phyloP scores from a whole-genome alignment of 2,329 filamentous ascomycete species.

The Gliomastix tumulicola region DNA sequence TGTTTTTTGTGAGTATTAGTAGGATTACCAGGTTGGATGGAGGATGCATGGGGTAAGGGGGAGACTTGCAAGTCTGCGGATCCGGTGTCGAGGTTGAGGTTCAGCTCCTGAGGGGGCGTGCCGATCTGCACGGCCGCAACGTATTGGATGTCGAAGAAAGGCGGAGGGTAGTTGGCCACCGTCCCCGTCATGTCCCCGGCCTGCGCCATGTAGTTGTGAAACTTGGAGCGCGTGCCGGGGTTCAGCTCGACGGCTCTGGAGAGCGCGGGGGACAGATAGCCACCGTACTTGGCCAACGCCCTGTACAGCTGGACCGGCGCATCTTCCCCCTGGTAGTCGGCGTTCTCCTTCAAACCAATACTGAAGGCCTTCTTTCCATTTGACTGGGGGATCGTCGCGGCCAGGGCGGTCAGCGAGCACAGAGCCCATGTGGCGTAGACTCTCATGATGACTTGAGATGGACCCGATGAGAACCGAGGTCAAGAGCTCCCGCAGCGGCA shows the following conservation, averaged over 20 bases:
- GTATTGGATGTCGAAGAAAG: constrained; percentile 46
- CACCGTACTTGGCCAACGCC: constrained; percentile 28
- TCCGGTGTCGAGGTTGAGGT: constrained; percentile 64
- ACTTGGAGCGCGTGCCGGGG: constrained; percentile 14
- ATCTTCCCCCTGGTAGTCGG: constrained; percentile 20
- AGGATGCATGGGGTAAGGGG: too few species aligned
- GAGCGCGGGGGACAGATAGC: constrained; percentile 17
- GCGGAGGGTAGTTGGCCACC: constrained; percentile 16
- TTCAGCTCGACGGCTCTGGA: constrained; percentile 13
- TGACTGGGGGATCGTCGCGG: too few species aligned
- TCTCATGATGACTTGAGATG: too few species aligned
- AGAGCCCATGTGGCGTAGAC: too few species aligned
- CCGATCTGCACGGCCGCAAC: constrained; percentile 58
- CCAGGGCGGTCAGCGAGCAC: too few species aligned
- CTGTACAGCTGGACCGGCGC: constrained; percentile 18
- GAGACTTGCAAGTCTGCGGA: constrained; percentile 42
- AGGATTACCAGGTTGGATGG: too few species aligned
- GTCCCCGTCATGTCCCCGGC: constrained; percentile 11
- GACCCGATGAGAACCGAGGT: too few species aligned
- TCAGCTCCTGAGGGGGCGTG: constrained; percentile 44
- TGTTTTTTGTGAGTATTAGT: too few species aligned
- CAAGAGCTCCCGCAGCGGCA: too few species aligned
- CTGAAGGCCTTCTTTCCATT: constrained; percentile 1
- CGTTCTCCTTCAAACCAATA: constrained; percentile 31
- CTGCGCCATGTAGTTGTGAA: constrained; percentile 3